Base-by-base conservation (phyloP, 495 filamentous ascomycete genomes). In the Penicilliopsis zonata region DNA sequence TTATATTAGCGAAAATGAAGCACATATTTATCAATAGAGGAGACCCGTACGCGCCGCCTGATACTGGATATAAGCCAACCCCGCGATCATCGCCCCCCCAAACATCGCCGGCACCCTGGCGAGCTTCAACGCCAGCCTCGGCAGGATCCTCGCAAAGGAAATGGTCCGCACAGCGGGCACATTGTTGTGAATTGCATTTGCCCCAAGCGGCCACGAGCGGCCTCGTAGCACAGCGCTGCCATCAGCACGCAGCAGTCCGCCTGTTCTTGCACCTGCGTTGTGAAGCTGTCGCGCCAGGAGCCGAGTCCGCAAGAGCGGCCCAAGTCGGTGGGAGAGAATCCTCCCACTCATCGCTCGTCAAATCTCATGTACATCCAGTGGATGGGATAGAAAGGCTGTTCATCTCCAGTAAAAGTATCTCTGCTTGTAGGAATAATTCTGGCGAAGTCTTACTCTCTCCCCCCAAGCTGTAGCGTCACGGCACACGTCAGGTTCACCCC, bases 61-160 rank as follows among this genome's bases (percentile, higher is more conserved):
- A 53, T 96, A 95, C 53, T 99, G 90, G 19, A 99, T 46, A 68
- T 94, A 99, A 25, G 83, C 83, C 18, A 90, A 49, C 3, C 83
- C 82, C 5, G 82, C 86, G 50, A 99, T 70, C 57, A 80, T 82
- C 26, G 82, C 77, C 25, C 82, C 86, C 20, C 87, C 90, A 50
- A 93, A 86, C 58, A 94, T 75, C 36, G 92, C 88, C 16, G 90
- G 90, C 30, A 95, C 59, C 31, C 83, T 70, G 23, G 78, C 65
- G 34, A 96, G 80, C 61, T 94, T 99, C 42, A 93, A 43, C 6
- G 87, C 76, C 24, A 99, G 67, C 47, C 83, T 82, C 2, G 90
- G 90, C n/a, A 99, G 65, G 30, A 82, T 70, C 30, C 90, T 72
- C 5, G 67, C 70, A 49, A 96, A 96, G 4, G 88, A 95, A 26